These are phyloP conservation scores for Chlorella vulgaris DNA, from an alignment of 139 green algal genomes.

Conservation along the genomic window DNA sequence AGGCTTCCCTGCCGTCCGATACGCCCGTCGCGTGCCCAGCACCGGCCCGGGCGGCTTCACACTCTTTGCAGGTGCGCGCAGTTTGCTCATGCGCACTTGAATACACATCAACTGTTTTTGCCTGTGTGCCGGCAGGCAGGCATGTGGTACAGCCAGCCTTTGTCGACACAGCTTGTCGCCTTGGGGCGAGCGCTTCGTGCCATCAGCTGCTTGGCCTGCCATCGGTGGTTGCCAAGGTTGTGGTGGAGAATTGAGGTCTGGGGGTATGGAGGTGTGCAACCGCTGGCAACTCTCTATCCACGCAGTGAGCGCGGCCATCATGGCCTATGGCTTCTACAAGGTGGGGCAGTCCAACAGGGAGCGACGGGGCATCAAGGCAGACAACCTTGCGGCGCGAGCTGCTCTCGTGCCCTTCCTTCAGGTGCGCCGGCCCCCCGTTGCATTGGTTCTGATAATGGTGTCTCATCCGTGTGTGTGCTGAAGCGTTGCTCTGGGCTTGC, in stretches of 20 bases:
- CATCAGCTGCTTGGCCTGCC: too few species aligned
- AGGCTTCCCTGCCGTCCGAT: slow-evolving; percentile 89
- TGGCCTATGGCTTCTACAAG: slow-evolving; percentile 90
- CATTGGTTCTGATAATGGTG: too few species aligned
- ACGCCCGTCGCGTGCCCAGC: slow-evolving; percentile 81
- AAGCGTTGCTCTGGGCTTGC: too few species aligned
- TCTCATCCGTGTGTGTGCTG: too few species aligned
- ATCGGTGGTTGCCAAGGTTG: too few species aligned
- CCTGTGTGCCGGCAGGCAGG: too few species aligned
- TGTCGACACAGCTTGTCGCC: too few species aligned
- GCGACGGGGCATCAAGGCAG: slow-evolving; percentile 45
- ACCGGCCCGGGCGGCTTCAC: slow-evolving; percentile 86
- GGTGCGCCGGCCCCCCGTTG: too few species aligned
- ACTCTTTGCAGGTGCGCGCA: slow-evolving; percentile 76
- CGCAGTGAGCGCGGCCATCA: slow-evolving; percentile 56
- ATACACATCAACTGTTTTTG: not conserved
- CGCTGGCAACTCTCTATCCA: not conserved
- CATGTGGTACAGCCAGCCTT: too few species aligned
- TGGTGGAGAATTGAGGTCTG: too few species aligned
- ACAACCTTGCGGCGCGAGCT: slow-evolving; percentile 56
- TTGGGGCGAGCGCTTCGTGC: too few species aligned
- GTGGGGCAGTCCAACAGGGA: slow-evolving; percentile 67
- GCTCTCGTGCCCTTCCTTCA: slow-evolving; percentile 74
- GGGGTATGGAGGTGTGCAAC: too few species aligned
- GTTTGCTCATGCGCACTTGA: not conserved